Percentiles rank a stretch among this genome's conserved stretches.
phyloP scores from a whole-genome alignment of 2,329 filamentous ascomycete species.

The Alternaria alternata region DNA sequence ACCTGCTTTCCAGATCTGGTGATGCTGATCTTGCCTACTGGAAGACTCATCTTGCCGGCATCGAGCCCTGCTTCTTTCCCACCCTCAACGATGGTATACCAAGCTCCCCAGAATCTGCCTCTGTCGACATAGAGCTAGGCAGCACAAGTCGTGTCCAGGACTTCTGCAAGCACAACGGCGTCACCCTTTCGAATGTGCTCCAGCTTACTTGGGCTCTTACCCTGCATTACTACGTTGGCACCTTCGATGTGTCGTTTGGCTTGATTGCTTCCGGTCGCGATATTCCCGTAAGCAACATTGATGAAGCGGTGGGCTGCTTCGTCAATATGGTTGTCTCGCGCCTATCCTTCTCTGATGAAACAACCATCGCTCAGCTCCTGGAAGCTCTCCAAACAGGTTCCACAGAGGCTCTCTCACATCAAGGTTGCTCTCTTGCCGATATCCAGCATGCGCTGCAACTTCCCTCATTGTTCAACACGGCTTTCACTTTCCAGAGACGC shows the following conservation, averaged over 20 bases:
- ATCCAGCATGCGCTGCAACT: conserved; percentile 49
- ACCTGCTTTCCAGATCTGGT: conserved; percentile 39
- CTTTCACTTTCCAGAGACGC: conserved; percentile 48
- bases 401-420: conserved; percentile 57
- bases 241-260: conserved; percentile 61
- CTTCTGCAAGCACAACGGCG: conserved; percentile 52
- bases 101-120: conserved; percentile 47
- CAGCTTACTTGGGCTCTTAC: conserved; percentile 63
- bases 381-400: conserved; percentile 58
- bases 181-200: conserved; percentile 61
- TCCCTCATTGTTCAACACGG: conserved; percentile 48
- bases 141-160: conserved; percentile 29
- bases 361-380: conserved; percentile 52
- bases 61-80: conserved; percentile 59
- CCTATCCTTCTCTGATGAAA: conserved; percentile 49
- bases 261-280: conserved; percentile 64
- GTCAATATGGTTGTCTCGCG: conserved; percentile 65
- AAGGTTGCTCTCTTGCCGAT: conserved; percentile 57
- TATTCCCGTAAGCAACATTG: conserved; percentile 58
- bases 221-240: conserved; percentile 58
- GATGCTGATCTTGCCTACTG: conserved; percentile 54
- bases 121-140: conserved; percentile 51
- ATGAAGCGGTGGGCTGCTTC: conserved; percentile 60
- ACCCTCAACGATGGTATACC: conserved; percentile 46
- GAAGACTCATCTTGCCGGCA: conserved; percentile 54